These are phyloP conservation scores for Aspergillus pseudotamarii DNA, from an alignment of 2,329 filamentous ascomycete genomes.

Conservation along the genomic window DNA sequence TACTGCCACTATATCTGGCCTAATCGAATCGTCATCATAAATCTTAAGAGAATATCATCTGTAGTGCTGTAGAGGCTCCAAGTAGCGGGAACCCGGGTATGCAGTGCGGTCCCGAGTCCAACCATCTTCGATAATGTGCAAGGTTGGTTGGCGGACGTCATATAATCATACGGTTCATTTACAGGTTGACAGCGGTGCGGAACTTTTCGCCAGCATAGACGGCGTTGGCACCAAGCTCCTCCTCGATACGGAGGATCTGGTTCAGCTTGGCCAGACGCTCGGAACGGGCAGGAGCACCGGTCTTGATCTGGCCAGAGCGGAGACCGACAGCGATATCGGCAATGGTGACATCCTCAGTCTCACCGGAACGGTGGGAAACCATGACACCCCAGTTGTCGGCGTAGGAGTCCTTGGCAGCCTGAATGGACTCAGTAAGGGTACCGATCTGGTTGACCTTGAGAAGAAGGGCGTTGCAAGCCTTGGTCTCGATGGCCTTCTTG, in stretches of 20 bases:
- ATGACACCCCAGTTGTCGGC: slow-evolving; percentile 97
- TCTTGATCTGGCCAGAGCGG: slow-evolving; percentile 97
- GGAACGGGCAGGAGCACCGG: slow-evolving; percentile 90
- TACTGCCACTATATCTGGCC: slow-evolving; percentile 27
- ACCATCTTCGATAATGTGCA: slow-evolving; percentile 10
- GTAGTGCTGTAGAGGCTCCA: slow-evolving; percentile 11
- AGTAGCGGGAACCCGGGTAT: slow-evolving; percentile 7
- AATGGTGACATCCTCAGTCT: slow-evolving; percentile 99
- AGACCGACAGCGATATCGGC: slow-evolving; percentile 97
- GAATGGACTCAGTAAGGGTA: slow-evolving; percentile 97
- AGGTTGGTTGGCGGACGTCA: slow-evolving; percentile 8
- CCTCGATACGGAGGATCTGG: slow-evolving; percentile 99
- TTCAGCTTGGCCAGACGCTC: slow-evolving; percentile 99
- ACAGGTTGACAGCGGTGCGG: slow-evolving; percentile 87
- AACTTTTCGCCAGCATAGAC: slow-evolving; percentile 91
- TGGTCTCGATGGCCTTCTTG: slow-evolving; percentile 99
- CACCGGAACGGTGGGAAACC: slow-evolving; percentile 98
- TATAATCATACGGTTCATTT: slow-evolving; percentile 45
- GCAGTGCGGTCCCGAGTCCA: slow-evolving; percentile 11
- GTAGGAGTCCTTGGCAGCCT: slow-evolving; percentile 98
- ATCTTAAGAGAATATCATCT: slow-evolving; percentile 18
- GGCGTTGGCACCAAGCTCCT: slow-evolving; percentile 91
- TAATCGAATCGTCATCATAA: slow-evolving; percentile 31
- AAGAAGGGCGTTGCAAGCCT: slow-evolving; percentile 96
- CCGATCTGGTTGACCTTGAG: slow-evolving; percentile 99